Percentiles rank a stretch among this genome's conserved stretches.
These are phyloP conservation scores for Thalassiosira livingstoniorum DNA, from an alignment of 352 stramenopile species.

Conservation along the genomic window DNA sequence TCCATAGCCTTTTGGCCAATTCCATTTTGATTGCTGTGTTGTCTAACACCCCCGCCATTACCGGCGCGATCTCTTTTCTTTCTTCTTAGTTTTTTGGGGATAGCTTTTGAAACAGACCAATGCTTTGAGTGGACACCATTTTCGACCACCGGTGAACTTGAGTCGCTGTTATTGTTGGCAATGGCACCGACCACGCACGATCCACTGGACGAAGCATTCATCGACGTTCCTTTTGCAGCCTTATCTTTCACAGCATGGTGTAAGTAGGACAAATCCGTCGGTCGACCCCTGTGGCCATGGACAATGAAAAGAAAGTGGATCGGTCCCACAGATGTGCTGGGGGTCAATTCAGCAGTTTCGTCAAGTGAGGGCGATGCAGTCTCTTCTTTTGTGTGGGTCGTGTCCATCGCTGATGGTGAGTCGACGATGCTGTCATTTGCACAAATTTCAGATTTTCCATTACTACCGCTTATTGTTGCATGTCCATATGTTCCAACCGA, in stretches of 20 bases:
- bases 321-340: constrained; percentile 1
- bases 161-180: neutral
- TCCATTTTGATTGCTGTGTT: constrained; percentile 1
- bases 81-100: neutral
- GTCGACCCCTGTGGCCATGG: constrained; percentile 74
- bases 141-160: no score
- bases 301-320: constrained; percentile 83
- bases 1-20: neutral
- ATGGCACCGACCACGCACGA: constrained; percentile 24
- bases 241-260: constrained; percentile 39
- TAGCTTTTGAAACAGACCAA: constrained; percentile 5
- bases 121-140: neutral
- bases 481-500: no score
- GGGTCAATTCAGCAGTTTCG: no score
- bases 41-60: neutral
- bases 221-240: constrained; percentile 29
- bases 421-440: no score
- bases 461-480: no score
- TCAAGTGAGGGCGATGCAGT: no score
- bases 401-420: no score
- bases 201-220: constrained; percentile 26
- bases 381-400: no score
- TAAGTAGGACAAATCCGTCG: constrained; percentile 55
- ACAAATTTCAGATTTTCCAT: no score
- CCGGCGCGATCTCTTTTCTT: constrained; percentile 40